Base-by-base conservation (phyloP, 140 eudicot genomes). In the Erigeron philadelphicus region DNA sequence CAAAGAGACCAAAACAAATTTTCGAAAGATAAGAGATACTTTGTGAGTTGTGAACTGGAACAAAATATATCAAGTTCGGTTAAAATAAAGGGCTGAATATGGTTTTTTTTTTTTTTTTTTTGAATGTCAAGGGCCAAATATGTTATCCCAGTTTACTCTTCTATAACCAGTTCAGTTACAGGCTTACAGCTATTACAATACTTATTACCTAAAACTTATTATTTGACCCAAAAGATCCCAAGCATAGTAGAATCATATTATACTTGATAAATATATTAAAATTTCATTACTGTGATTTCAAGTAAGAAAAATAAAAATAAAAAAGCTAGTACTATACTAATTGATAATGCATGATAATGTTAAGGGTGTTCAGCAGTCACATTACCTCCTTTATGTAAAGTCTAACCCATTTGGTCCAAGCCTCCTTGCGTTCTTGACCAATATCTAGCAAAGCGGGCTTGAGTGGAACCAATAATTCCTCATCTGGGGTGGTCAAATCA, bases 371-470 rank as follows among this genome's bases (percentile, higher is more conserved):
- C 21, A 48, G 67, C 63, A 10, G 25, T 44, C 21, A 59, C 11
- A 44, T 44, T 83, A 94, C 99, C 99, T 94, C 99, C 31, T 87
- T 84, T 8, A 94, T 84, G 83, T 94, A 94, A 10, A 83, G 77
- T 74, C 75, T 82, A 38, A 94, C 86, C 99, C 99, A 94, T 61
- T 85, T 83, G 58, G 82, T 83, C 99, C 99, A 94, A 6, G 97
- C 99, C 77, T 89, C 97, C 78, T 87, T 94, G 35, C 99, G 96
- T 79, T 94, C 99, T 78, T 85, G 74, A 59, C 99, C 91, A 15
- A 94, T 94, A 75, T 94, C 97, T 57, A 94, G 68, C 75, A 94
- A 84, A 73, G 66, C 99, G 35, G 97, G 91, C 80, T 89, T 87
- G 25, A 94, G 79, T 11, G 99, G 97, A 52, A 72, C 73, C 81